A percentile compares a stretch with the other conserved stretches of the same genome.
phyloP scores from a whole-genome alignment of 1,284 basidiomycete species.

The Ceratobasidium sp. region DNA sequence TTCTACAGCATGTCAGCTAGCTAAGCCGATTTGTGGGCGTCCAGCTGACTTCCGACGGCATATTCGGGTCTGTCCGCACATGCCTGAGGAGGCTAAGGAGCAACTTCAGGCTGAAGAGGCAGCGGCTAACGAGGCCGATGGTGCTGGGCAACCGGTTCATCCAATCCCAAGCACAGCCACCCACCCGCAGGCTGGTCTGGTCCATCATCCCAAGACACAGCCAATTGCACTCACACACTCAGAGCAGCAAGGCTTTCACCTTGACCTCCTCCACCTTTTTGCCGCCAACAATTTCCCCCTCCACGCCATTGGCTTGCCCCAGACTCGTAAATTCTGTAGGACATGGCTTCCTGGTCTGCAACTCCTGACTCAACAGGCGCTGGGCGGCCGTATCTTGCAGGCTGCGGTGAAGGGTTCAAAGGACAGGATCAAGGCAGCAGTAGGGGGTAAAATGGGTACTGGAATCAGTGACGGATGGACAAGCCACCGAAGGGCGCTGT shows the following conservation, averaged over 20 bases:
- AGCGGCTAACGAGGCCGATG: neutral
- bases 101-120: neutral
- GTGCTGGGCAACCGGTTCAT: neutral
- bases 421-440: neutral
- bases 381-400: slow-evolving; percentile 6
- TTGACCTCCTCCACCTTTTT: neutral
- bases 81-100: neutral
- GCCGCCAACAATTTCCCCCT: neutral
- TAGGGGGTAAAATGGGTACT: slow-evolving; percentile 12
- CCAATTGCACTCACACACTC: neutral
- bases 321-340: neutral
- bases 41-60: neutral
- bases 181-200: neutral
- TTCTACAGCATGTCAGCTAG: neutral
- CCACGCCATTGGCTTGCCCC: neutral
- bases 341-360: neutral
- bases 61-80: neutral
- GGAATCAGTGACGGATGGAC: slow-evolving; percentile 38
- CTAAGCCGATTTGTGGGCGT: neutral
- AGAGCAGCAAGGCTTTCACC: neutral
- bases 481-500: neutral
- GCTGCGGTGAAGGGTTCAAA: neutral
- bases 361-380: neutral
- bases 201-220: neutral
- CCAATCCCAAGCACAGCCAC: neutral